Percentiles rank a stretch among this genome's conserved stretches.
Evolutionary conservation across 2,329 filamentous ascomycete species (phyloP).

Genomic region (Meredithiella fracta): DNA sequence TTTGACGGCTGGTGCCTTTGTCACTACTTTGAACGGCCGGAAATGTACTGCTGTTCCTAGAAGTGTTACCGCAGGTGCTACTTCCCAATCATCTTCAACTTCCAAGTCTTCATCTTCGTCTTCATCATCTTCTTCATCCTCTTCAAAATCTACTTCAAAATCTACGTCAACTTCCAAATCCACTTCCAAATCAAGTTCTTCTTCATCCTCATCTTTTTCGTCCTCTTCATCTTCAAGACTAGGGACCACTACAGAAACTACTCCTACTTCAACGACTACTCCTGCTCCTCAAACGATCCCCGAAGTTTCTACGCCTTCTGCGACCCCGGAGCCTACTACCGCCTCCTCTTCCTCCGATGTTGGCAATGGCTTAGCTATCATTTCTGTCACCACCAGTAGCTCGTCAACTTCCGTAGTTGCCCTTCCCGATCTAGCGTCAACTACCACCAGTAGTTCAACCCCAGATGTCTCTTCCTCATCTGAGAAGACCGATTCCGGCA

Average conservation of each 20-base stretch:
- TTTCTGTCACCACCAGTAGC: background rate
- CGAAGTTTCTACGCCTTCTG: background rate
- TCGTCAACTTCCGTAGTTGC: background rate
- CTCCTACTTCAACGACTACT: constrained; percentile 1
- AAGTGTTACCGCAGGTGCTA: constrained; percentile 17
- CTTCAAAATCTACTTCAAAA: background rate
- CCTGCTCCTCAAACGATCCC: background rate
- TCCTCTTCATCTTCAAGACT: background rate
- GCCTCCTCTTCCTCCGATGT: background rate
- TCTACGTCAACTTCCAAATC: constrained; percentile 1
- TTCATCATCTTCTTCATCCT: constrained; percentile 13
- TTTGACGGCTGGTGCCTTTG: constrained; percentile 31
- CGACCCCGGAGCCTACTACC: background rate
- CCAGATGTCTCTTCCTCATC: background rate
- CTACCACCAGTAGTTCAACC: background rate
- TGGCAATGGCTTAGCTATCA: background rate
- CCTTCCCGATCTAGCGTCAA: background rate
- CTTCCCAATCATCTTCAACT: constrained; percentile 8
- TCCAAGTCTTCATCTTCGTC: constrained; percentile 12
- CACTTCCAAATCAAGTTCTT: background rate
- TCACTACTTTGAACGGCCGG: constrained; percentile 33
- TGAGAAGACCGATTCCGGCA: background rate
- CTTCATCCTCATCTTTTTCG: background rate
- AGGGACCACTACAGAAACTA: background rate
- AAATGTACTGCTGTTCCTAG: constrained; percentile 38